A percentile compares a stretch with the other conserved stretches of the same genome.
These are phyloP conservation scores for Ramularia endophylla DNA, from an alignment of 2,329 filamentous ascomycete genomes.

Conservation along the genomic window DNA sequence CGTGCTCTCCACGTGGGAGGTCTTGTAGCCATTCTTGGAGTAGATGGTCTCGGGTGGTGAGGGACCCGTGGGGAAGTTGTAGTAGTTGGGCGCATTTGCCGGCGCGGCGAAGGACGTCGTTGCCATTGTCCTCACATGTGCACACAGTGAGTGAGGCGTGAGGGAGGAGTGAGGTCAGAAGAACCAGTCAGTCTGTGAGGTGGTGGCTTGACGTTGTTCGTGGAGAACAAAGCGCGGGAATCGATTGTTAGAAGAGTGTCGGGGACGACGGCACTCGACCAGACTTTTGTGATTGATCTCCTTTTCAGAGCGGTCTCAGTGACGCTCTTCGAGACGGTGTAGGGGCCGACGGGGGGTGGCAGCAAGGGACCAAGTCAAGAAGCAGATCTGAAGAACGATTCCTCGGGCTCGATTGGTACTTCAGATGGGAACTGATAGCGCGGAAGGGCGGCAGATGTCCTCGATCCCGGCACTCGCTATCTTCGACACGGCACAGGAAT, in stretches of 20 bases:
- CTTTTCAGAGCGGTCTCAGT: too few relatives aligned
- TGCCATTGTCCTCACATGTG: conserved; percentile 15
- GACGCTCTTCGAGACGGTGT: conserved; percentile 14
- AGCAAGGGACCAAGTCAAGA: conserved; percentile 21
- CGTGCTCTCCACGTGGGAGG: conserved; percentile 3
- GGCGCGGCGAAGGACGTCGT: conserved; percentile 16
- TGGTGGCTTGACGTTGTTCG: conserved; percentile 8
- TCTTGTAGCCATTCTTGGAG: conserved; percentile 9
- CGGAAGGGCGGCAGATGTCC: too few relatives aligned
- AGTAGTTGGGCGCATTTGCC: conserved; percentile 19
- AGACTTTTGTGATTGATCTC: too few relatives aligned
- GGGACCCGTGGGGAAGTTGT: conserved; percentile 21
- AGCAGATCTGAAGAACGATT: conserved; percentile 2
- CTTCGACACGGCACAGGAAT: too few relatives aligned
- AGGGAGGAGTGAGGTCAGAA: too few relatives aligned
- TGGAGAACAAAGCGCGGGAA: too few relatives aligned
- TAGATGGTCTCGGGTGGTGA: conserved; percentile 25
- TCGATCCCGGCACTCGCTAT: too few relatives aligned
- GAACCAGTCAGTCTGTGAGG: too few relatives aligned
- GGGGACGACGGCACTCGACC: too few relatives aligned
- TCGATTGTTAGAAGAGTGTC: too few relatives aligned
- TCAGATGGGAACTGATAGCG: too few relatives aligned
- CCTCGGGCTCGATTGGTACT: conserved; percentile 4
- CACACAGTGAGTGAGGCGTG: too few relatives aligned
- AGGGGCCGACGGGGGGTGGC: conserved; percentile 8